Evolutionary conservation across 2,329 filamentous ascomycete species (phyloP), one percentile per base, ranked within the genome.

Genomic region (Trichoderma sp.): DNA sequence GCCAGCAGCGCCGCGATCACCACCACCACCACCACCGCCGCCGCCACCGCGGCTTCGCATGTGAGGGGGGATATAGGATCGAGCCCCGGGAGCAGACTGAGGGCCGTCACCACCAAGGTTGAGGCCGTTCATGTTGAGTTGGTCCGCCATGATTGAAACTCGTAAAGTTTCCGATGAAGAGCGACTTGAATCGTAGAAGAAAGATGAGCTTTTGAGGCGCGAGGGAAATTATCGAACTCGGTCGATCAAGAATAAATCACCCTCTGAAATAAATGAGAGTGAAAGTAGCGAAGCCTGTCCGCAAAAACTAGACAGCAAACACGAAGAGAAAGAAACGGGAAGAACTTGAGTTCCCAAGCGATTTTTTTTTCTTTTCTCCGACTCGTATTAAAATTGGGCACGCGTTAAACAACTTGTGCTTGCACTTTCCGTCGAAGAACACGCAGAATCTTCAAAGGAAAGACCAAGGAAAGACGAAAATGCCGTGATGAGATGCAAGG

Each of bases 31-130:
- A 73, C 81, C 79, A 63, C 73, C 70, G 40, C 73, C 72, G 68
- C 74, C 75, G 52, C 72, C 73, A 49, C 76, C 77, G 67, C 87
- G 87, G 76, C 83, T 84, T 78, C 92, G 90, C 86, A 94, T 89
- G 82, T 96, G 93, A 81, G 92, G 92, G 74, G 92, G 92, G 74
- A 96, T 94, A 85, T 96, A 96, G 69, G 92, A 92, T 77, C 91
- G 90, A 73, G 75, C 72, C 73, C 76, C 73, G 70, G 75, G 72
- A 70, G 76, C 72, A 65, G 72, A 74, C 58, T 76, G 74, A 67
- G 79, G 77, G 68, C 77, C 79, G 37, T 80, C 79, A 70, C 79
- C 79, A 69, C 82, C 88, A 73, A 95, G 84, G 81, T 83, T 90
- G 77, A 95, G 85, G 79, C 89, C 88, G 79, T 86, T 87, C 88